Base-by-base conservation (phyloP, 108 stramenopile species). In the Licmophora abbreviata region DNA sequence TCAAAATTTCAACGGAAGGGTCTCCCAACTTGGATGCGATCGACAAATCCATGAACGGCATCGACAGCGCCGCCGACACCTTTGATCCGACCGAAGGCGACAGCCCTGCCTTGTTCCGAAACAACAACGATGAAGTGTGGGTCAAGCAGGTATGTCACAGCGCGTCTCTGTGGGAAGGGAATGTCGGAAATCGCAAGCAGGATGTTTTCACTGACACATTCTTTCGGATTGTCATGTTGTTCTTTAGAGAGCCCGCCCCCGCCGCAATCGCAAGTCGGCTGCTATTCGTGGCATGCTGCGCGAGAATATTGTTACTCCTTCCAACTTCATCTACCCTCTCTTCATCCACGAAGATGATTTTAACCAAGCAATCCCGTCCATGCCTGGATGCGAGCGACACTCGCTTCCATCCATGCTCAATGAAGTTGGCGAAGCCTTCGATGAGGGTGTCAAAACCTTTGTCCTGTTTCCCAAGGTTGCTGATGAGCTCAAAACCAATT, bases 251-350 rank as follows among this genome's bases (percentile, higher is more conserved):
- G 73, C 80, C 21, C 85, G 95, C 7, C 95, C 97, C 36, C 85
- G 97, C 50, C 88, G 97, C 27, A 98, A 96, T 75, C 82, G 95
- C 7, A 98, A 98, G 79, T 89, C 73, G 36, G 65, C 91, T 15
- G 81, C 88, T 26, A 63, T 98, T 34, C 88, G 97, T 17, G 67
- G 71, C 40, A 94, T 98, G 94, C 94, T 98, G 8, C 76, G 94
- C n/a, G 97, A 98, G 63, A 90, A 74, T 57, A 83, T 95, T 58
- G 88, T 98, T 33, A 88, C 93, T 3, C 95, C 95, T 18, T 68
- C 83, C 42, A 94, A 98, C 64, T 95, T 98, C 63, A 95, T 98
- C 44, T 96, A 96, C 61, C 97, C 97, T 31, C 85, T 98, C 3
- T 98, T 98, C 69, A 98, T 98, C 50, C 95, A 96, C 66, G 97